These are phyloP conservation scores for Plasmodiophora brassicae DNA, from an alignment of 208 protist genomes.

Conservation along the genomic window DNA sequence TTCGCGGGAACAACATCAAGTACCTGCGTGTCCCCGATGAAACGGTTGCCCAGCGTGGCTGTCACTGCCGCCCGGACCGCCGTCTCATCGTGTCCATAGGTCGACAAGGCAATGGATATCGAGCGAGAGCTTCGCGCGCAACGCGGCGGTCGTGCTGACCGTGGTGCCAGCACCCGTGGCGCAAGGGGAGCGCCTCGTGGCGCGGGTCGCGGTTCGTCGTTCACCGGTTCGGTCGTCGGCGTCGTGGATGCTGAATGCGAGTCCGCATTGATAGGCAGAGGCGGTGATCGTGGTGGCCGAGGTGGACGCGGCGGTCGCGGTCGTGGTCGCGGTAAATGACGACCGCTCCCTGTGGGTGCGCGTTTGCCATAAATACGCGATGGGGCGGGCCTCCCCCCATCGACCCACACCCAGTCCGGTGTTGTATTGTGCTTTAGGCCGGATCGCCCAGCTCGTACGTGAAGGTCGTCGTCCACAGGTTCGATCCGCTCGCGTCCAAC, in stretches of 20 bases:
- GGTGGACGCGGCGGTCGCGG: background rate
- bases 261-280: no score
- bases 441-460: no score
- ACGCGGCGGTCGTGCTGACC: background rate
- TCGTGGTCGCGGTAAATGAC: background rate
- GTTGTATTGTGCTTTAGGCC: no score
- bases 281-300: background rate
- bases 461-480: no score
- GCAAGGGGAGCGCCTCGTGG: background rate
- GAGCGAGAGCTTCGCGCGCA: background rate
- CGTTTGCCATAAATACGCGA: no score
- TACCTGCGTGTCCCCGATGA: conserved; percentile 75
- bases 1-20: conserved; percentile 80
- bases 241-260: no score
- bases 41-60: conserved; percentile 59
- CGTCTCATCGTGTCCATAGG: no score
- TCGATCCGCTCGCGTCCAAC: no score
- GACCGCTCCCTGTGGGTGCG: background rate
- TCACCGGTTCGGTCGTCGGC: no score
- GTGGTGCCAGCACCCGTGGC: background rate
- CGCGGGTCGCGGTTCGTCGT: background rate
- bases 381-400: no score
- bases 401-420: no score
- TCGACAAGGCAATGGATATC: background rate
- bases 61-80: no score